Base-by-base conservation (phyloP, 805 yeast genomes). In the Candida silvatica region DNA sequence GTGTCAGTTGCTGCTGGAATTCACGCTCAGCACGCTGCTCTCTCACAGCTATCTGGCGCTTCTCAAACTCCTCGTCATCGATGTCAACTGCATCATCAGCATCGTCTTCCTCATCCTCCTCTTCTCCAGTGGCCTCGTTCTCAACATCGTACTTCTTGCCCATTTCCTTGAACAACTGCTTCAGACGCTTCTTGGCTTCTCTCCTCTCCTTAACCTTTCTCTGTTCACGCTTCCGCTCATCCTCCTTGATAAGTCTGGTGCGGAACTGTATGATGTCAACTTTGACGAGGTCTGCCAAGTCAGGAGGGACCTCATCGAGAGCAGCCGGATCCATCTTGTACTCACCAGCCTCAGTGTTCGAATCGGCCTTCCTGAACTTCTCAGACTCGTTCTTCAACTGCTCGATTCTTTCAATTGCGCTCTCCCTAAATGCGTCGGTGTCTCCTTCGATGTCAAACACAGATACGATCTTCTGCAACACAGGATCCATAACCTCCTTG, bases 291-390 rank as follows among this genome's bases (percentile, higher is more conserved):
- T 74, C 77, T 30, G 69, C 52, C 61, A 71, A 58, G 18, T 69
- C 69, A 17, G 56, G 52, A 2, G 84, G 82, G 4, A 77, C 68
- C 42, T 74, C 83, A 11, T 64, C 56, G 36, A 78, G 50, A 45
- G 77, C 83, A 31, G 60, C 56, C n/a, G 66, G 62, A 47, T 78
- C 80, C 22, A 78, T 70, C 36, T 66, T 63, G 48, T 78, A 77
- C 3, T 42, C 43, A 9, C 41, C 39, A 19, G 49, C 40, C 24
- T 43, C 27, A 15, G 26, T 33, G 4, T 34, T 25, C 8, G 27
- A 18, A 5, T 20, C 31, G 12, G 30, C 15, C 14, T 36, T 19
- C 4, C 19, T 17, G 15, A 23, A 29, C 5, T 7, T n/a, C 8
- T 29, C 31, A 6, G 36, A 35, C 14, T 35, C 31, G 31, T 14